These are phyloP conservation scores for Quercus gilva DNA, from an alignment of 306 rosid genomes.

Conservation along the genomic window DNA sequence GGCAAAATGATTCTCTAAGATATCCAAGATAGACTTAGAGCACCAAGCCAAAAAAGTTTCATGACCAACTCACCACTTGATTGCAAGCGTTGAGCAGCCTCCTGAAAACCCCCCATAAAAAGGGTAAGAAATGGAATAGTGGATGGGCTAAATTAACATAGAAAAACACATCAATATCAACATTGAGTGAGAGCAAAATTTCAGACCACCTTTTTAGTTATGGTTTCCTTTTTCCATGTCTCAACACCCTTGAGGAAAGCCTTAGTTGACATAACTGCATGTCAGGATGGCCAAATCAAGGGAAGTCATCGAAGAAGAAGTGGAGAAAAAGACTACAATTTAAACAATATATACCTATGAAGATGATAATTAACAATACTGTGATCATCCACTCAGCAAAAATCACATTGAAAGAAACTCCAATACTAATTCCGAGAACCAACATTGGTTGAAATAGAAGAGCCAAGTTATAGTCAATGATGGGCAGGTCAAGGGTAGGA, in stretches of 20 bases:
- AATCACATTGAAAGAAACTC: slow-evolving; percentile 78
- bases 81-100: slow-evolving; percentile 46
- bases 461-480: slow-evolving; percentile 88
- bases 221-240: slow-evolving; percentile 94
- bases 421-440: slow-evolving; percentile 94
- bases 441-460: slow-evolving; percentile 93
- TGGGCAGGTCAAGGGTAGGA: slow-evolving; percentile 67
- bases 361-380: slow-evolving; percentile 72
- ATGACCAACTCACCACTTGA: slow-evolving; percentile 49
- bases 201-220: slow-evolving; percentile 56
- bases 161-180: background rate
- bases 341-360: slow-evolving; percentile 40
- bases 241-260: slow-evolving; percentile 83
- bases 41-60: background rate
- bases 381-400: slow-evolving; percentile 96
- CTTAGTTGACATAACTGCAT: slow-evolving; percentile 74
- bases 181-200: background rate
- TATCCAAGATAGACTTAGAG: background rate
- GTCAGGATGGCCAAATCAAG: slow-evolving; percentile 3
- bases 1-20: background rate
- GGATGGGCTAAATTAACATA: background rate
- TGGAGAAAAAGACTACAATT: background rate
- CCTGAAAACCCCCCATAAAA: slow-evolving; percentile 39
- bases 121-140: slow-evolving; percentile 27
- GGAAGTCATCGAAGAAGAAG: background rate